phyloP scores from a whole-genome alignment of 1,284 basidiomycete genomes.

The Ganoderma leucocontextum region DNA sequence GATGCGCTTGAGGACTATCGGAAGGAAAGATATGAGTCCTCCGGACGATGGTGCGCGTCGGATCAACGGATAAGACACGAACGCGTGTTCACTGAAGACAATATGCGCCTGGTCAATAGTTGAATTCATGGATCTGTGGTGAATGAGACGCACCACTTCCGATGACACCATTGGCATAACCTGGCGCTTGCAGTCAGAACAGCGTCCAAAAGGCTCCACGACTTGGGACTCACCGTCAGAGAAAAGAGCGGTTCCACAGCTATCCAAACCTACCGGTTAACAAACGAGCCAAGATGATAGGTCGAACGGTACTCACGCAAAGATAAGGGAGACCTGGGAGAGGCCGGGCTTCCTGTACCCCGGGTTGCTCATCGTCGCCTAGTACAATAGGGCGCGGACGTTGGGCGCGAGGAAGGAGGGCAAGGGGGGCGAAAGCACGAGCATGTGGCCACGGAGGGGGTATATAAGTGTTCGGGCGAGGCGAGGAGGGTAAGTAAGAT shows the following conservation, averaged over 20 bases:
- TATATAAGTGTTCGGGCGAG: conserved; percentile 19
- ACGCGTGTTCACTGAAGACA: conserved; percentile 69
- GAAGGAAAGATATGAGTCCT: conserved; percentile 16
- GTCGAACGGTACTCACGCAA: conserved; percentile 65
- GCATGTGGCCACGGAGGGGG: conserved; percentile 16
- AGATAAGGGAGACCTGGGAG: conserved; percentile 75
- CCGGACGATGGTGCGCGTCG: background rate
- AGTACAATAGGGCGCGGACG: conserved; percentile 17
- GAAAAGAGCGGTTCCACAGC: conserved; percentile 87
- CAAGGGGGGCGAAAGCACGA: conserved; percentile 23
- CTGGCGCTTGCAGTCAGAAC: conserved; percentile 44
- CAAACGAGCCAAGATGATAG: background rate
- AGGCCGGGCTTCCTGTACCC: conserved; percentile 39
- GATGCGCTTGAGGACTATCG: conserved; percentile 67
- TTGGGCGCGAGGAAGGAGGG: conserved; percentile 25
- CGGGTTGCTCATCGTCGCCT: conserved; percentile 27
- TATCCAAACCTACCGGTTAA: conserved; percentile 38
- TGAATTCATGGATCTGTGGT: background rate
- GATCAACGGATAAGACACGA: conserved; percentile 37
- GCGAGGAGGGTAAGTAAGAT: conserved; percentile 6
- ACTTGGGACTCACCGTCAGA: conserved; percentile 69
- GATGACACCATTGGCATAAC: conserved; percentile 86
- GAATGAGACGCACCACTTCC: conserved; percentile 63
- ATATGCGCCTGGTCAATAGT: conserved; percentile 5
- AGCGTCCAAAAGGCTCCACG: background rate